Base-by-base conservation (phyloP, 441 rosid species). In the Gossypium aridum region DNA sequence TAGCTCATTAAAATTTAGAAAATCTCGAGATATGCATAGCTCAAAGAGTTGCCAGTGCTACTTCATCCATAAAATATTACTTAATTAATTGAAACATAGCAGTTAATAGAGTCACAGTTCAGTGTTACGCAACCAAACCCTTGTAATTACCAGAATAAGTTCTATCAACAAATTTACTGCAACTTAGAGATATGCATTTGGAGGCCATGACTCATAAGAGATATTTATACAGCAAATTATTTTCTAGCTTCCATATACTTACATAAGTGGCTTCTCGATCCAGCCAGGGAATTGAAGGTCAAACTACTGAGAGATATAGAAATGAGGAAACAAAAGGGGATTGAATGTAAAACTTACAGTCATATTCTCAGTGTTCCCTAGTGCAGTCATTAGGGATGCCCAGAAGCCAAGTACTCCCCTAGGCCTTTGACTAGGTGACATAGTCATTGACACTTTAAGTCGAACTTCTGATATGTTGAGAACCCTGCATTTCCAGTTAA, bases 331-430 rank as follows among this genome's bases (percentile, higher is more conserved):
- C 61, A 55, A 64, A 71, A 12, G 39, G 51, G 13, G 47, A 77
- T 31, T 62, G 53, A 69, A 45, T 9, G 3, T 71, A 79, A 70
- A 39, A 88, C 97, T 87, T 80, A 96, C 99, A 22, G 95, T 91
- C 99, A 96, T 93, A 78, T 91, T 96, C 86, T 96, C 98, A 14
- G 98, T 93, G 86, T 94, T 96, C 60, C 99, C 98, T 77, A 96
- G 84, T 75, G 99, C 97, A 84, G 98, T 96, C 99, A 96, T 96
- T 85, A 91, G 81, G 77, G 99, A 92, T 77, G 91, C 89, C 98
- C 98, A 94, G 81, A 96, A 96, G 70, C 99, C 99, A 81, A 92
- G 98, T 26, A 94, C 98, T 76, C 98, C 98, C 75, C 92, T 87
- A 45, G 98, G 99, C 70, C 98, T 84, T 80, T 93, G 99, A 85